These are phyloP conservation scores for Camellia sinensis DNA, from an alignment of 148 eudicot genomes.

Conservation along the genomic window DNA sequence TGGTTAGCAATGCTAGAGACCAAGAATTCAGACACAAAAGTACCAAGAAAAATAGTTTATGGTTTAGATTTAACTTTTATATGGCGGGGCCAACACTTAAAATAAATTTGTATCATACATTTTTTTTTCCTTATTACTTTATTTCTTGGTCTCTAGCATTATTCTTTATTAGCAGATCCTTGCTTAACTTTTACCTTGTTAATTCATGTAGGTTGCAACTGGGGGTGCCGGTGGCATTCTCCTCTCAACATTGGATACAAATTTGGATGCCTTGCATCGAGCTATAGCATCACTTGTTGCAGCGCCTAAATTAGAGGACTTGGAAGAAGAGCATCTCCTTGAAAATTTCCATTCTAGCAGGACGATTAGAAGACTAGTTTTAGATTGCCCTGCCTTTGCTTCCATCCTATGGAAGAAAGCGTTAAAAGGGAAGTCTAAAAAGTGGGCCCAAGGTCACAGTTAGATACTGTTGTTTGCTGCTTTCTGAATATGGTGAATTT, in stretches of 20 bases:
- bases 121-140: too few species aligned
- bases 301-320: slow-evolving; percentile 55
- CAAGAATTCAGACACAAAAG: too few species aligned
- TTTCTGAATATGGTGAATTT: neutral
- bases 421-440: slow-evolving; percentile 57
- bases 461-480: slow-evolving; percentile 15
- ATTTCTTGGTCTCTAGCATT: neutral
- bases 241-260: slow-evolving; percentile 49
- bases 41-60: too few species aligned
- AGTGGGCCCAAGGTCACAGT: slow-evolving; percentile 93
- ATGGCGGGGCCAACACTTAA: too few species aligned
- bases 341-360: slow-evolving; percentile 85
- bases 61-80: too few species aligned
- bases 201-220: slow-evolving; percentile 62
- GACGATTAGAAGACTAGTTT: slow-evolving; percentile 67
- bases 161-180: neutral
- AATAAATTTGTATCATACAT: too few species aligned
- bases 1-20: neutral
- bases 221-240: slow-evolving; percentile 85
- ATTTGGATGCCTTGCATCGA: slow-evolving; percentile 51
- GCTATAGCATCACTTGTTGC: slow-evolving; percentile 64
- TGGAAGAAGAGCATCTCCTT: slow-evolving; percentile 69
- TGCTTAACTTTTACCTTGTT: neutral
- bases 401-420: slow-evolving; percentile 69
- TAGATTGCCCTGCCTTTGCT: slow-evolving; percentile 83